A percentile compares a stretch with the other conserved stretches of the same genome.
phyloP scores from a whole-genome alignment of 352 stramenopile species.

The Phytophthora quininea region DNA sequence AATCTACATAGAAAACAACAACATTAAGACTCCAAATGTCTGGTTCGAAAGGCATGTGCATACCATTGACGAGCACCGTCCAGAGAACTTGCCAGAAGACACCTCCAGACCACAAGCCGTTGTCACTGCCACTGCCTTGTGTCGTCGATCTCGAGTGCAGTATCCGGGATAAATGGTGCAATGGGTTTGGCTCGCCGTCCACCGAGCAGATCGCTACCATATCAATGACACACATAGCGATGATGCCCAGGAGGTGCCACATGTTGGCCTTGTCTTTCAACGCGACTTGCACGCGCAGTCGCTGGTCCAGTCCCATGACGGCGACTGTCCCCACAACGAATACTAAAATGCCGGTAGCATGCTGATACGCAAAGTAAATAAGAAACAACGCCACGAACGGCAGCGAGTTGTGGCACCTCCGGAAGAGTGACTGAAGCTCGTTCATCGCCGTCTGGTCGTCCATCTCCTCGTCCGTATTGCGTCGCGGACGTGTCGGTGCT shows the following conservation, averaged over 20 bases:
- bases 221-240: slow-evolving; percentile 62
- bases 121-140: slow-evolving; percentile 28
- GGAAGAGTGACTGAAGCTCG: slow-evolving; percentile 68
- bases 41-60: neutral
- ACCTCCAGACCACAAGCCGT: slow-evolving; percentile 13
- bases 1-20: slow-evolving; percentile 45
- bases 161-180: slow-evolving; percentile 53
- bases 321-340: slow-evolving; percentile 69
- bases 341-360: slow-evolving; percentile 70
- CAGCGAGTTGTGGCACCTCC: slow-evolving; percentile 74
- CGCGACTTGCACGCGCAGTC: slow-evolving; percentile 66
- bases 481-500: slow-evolving; percentile 16
- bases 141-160: slow-evolving; percentile 32
- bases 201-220: slow-evolving; percentile 66
- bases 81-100: slow-evolving; percentile 74
- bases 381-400: slow-evolving; percentile 76
- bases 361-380: slow-evolving; percentile 82
- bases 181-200: slow-evolving; percentile 65
- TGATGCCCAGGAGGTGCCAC: slow-evolving; percentile 55
- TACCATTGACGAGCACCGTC: slow-evolving; percentile 82
- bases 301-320: slow-evolving; percentile 77
- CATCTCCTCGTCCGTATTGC: slow-evolving; percentile 34
- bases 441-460: slow-evolving; percentile 63
- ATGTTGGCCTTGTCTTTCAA: slow-evolving; percentile 77
- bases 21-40: neutral